Percentiles rank a stretch among this genome's conserved stretches.
These are phyloP conservation scores for Penicillium bovifimosum DNA, from an alignment of 495 filamentous ascomycete genomes.

Conservation along the genomic window DNA sequence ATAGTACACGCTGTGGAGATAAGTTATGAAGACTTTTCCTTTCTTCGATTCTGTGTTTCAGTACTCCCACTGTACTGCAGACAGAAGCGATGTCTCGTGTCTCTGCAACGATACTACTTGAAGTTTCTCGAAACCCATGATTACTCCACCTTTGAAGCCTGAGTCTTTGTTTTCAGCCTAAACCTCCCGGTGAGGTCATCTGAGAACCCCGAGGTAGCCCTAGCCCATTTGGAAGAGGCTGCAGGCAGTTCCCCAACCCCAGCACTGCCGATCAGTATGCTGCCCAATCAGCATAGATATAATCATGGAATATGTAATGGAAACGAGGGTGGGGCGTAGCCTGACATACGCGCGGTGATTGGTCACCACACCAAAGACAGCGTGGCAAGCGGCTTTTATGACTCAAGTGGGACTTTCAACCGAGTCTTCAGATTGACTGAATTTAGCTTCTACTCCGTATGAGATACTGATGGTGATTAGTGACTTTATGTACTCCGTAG, in stretches of 20 bases:
- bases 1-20: too few relatives aligned
- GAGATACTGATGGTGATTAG: too few relatives aligned
- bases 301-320: background rate
- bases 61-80: background rate
- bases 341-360: slow-evolving; percentile 7
- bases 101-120: background rate
- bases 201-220: slow-evolving; percentile 8
- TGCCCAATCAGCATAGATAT: slow-evolving; percentile 11
- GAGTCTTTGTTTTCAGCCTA: slow-evolving; percentile 3
- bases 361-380: slow-evolving; percentile 13
- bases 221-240: background rate
- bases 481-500: too few relatives aligned
- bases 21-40: too few relatives aligned
- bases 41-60: too few relatives aligned
- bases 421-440: background rate
- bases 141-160: slow-evolving; percentile 3
- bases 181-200: slow-evolving; percentile 4
- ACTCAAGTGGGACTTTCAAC: slow-evolving; percentile 2
- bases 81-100: background rate
- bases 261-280: slow-evolving; percentile 11
- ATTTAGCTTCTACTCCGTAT: too few relatives aligned
- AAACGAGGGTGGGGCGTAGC: background rate
- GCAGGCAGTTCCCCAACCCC: slow-evolving; percentile 9
- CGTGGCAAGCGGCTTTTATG: slow-evolving; percentile 19
- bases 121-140: background rate